These are phyloP conservation scores for Phytophthora pistaciae DNA, from an alignment of 352 stramenopile species.

Conservation along the genomic window DNA sequence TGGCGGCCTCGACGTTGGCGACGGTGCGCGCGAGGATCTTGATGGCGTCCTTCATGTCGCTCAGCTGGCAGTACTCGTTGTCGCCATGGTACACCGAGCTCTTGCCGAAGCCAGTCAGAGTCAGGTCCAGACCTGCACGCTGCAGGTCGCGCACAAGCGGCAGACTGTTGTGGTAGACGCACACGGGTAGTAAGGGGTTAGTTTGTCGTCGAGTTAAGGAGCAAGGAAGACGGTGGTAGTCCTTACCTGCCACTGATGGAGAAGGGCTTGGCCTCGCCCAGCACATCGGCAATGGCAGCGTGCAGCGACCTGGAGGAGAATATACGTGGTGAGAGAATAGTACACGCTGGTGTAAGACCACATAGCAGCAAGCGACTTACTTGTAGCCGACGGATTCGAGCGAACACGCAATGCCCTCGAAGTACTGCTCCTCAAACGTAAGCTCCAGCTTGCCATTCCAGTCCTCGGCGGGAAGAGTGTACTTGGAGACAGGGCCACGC, in stretches of 20 bases:
- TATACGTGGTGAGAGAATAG: not conserved
- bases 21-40: constrained; percentile 89
- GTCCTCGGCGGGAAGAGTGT: constrained; percentile 84
- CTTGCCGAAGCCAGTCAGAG: constrained; percentile 76
- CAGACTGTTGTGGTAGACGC: constrained; percentile 29
- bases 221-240: not conserved
- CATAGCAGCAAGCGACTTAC: constrained; percentile 14
- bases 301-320: constrained; percentile 54
- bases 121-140: constrained; percentile 74
- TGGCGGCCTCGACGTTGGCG: constrained; percentile 65
- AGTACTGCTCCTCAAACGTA: constrained; percentile 76
- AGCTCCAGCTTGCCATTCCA: constrained; percentile 88
- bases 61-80: constrained; percentile 91
- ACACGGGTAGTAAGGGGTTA: not conserved
- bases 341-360: not conserved
- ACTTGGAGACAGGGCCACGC: constrained; percentile 90
- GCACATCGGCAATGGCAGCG: constrained; percentile 79
- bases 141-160: constrained; percentile 79
- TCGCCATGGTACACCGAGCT: constrained; percentile 91
- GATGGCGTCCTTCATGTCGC: constrained; percentile 87
- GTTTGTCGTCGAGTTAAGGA: not conserved
- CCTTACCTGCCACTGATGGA: constrained; percentile 87
- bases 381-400: constrained; percentile 89
- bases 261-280: constrained; percentile 84
- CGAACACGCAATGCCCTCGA: constrained; percentile 92